Evolutionary conservation across 352 stramenopile species (phyloP), one percentile per base, ranked within the genome.

Genomic region (Pythium phragmiticola): DNA sequence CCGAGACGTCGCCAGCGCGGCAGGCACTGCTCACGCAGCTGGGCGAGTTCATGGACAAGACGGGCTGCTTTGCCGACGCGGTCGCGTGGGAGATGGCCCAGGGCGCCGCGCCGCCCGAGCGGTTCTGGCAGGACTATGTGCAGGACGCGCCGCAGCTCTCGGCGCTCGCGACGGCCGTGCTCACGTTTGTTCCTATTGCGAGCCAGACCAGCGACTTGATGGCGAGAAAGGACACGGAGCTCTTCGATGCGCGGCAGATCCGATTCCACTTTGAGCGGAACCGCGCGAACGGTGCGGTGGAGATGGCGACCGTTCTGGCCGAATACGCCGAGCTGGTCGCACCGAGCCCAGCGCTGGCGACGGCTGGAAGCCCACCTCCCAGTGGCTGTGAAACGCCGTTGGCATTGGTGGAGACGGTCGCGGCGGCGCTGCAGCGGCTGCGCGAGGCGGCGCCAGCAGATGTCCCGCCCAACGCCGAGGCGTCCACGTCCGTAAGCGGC

Each of bases 41-140:
- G 9, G 62, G 65, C 11, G 45, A 82, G 36, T 85, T 72, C 56
- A 28, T 70, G 17, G 73, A 78, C 28, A 73, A 75, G 43, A 60
- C 73, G 26, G 70, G 53, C 11, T 58, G 61, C 45, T 87, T 87
- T 66, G 62, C 41, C 2, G 76, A 84, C 59, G 51, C 64, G 4
- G 65, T 87, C 36, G 64, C 57, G 23, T 87, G 78, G 78, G 76
- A 85, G 62, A 80, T 85, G 76, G 80, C 64, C 43, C 58, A 48
- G 0, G 76, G 73, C n/a, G 30, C 67, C 21, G 39, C 42, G 19
- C 67, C 52, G 19, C 72, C 78, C 19, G 67, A 73, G 45, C 39
- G 63, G 3, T 87, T 87, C 47, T 87, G 78, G 78, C 65, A 71
- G 5, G 76, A 87, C 56, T 84, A 80, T 52, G 65, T 62, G 3